Conservation (phyloP, 2,329 filamentous ascomycete species). For the Nemania diffusa region DNA sequence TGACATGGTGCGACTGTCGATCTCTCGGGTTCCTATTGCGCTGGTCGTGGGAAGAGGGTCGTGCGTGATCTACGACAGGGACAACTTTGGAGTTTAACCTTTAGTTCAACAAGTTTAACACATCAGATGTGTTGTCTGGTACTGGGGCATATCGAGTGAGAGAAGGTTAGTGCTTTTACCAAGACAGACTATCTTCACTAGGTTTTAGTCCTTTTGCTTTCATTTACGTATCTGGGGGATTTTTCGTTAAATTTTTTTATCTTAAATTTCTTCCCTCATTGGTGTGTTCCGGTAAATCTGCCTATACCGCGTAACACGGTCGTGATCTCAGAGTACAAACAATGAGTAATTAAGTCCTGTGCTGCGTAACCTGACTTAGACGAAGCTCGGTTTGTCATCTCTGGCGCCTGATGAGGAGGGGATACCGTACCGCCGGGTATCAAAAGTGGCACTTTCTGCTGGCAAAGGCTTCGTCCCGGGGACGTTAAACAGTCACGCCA, state of each 20-base stretch:
- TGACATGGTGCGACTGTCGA: slow-evolving; percentile 26
- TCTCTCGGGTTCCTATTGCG: background rate
- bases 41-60: slow-evolving; percentile 9
- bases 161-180: too few relatives aligned
- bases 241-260: too few relatives aligned
- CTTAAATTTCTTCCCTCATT: background rate
- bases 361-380: background rate
- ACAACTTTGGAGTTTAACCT: slow-evolving; percentile 18
- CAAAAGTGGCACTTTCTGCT: slow-evolving; percentile 6
- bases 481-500: slow-evolving; percentile 41
- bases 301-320: background rate
- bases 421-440: slow-evolving; percentile 24
- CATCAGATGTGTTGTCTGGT: too few relatives aligned
- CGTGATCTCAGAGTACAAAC: slow-evolving; percentile 7
- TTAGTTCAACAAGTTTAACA: background rate
- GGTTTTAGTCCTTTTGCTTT: too few relatives aligned
- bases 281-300: background rate
- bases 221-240: too few relatives aligned
- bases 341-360: background rate
- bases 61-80: slow-evolving; percentile 29
- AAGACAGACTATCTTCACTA: too few relatives aligned
- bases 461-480: background rate
- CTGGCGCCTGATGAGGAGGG: slow-evolving; percentile 21
- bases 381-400: slow-evolving; percentile 5
- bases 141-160: too few relatives aligned